phyloP scores from a whole-genome alignment of 2,329 filamentous ascomycete genomes.

The Sporothrix mexicana region DNA sequence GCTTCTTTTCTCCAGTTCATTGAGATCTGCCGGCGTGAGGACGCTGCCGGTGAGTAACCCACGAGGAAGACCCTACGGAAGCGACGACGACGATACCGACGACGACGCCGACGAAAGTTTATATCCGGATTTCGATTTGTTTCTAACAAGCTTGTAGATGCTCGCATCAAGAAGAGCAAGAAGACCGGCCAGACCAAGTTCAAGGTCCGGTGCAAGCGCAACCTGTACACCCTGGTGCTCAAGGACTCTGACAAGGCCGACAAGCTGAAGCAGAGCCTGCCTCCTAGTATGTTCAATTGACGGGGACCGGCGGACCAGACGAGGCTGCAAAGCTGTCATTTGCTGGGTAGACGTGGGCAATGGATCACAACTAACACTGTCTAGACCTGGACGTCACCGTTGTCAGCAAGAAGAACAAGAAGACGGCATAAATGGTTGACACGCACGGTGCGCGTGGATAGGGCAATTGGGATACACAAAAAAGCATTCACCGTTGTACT shows the following conservation, averaged over 20 bases:
- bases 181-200: constrained; percentile 96
- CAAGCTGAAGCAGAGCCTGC: constrained; percentile 99
- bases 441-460: constrained; percentile 11
- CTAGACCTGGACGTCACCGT: constrained; percentile 61
- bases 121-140: constrained; percentile 15
- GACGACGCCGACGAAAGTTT: not conserved
- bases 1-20: constrained; percentile 72
- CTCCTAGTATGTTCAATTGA: constrained; percentile 73
- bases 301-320: no score
- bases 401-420: constrained; percentile 66
- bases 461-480: constrained; percentile 8
- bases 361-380: constrained; percentile 11
- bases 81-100: constrained; percentile 16
- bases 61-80: not conserved
- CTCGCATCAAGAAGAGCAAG: constrained; percentile 95
- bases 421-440: constrained; percentile 49
- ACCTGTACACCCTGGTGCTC: constrained; percentile 97
- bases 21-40: constrained; percentile 99
- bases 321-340: no score
- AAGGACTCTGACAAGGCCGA: constrained; percentile 99
- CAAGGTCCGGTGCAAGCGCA: constrained; percentile 98
- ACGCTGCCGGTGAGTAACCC: constrained; percentile 89
- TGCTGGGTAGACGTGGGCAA: not conserved
- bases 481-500: constrained; percentile 5
- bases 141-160: constrained; percentile 59